Conservation (phyloP, 352 stramenopile species). For the Albugo laibachii region DNA sequence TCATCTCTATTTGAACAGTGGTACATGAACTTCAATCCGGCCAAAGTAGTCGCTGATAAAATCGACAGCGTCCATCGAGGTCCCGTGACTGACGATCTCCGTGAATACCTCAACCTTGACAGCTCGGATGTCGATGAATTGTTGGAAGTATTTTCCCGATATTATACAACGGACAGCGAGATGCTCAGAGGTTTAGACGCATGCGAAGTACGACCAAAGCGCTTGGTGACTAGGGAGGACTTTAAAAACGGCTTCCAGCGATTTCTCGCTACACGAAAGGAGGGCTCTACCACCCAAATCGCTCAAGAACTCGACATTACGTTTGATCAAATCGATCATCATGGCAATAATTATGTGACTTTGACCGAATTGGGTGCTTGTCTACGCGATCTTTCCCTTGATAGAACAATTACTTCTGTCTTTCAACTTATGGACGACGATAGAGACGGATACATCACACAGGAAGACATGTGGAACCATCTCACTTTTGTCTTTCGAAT, state of each 20-base stretch:
- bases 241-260: constrained; percentile 51
- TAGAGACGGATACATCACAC: constrained; percentile 65
- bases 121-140: no score
- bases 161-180: no score
- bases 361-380: constrained; percentile 60
- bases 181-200: neutral
- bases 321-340: constrained; percentile 58
- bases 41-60: no score
- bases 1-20: no score
- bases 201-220: neutral
- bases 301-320: constrained; percentile 40
- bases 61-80: no score
- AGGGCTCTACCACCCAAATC: constrained; percentile 24
- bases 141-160: no score
- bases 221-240: constrained; percentile 24
- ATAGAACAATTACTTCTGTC: constrained; percentile 54
- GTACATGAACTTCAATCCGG: no score
- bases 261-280: constrained; percentile 38
- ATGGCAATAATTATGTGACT: constrained; percentile 45
- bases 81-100: no score
- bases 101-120: no score
- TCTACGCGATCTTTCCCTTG: constrained; percentile 54
- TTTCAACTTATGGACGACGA: constrained; percentile 75
- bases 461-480: constrained; percentile 67
- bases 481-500: constrained; percentile 48